phyloP scores from a whole-genome alignment of 257 asterid species.

The Ajuga chamaepitys region DNA sequence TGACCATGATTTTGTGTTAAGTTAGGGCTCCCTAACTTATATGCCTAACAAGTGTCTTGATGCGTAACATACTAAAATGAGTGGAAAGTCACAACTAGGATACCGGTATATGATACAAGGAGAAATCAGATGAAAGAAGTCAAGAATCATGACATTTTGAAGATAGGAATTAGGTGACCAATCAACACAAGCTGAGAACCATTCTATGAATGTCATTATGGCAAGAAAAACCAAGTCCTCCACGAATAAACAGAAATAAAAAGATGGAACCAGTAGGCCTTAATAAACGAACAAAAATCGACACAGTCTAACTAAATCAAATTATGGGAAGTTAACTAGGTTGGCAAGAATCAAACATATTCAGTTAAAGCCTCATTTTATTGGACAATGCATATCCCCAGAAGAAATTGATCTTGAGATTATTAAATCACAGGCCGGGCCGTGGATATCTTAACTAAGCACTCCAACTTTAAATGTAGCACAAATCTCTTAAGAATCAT shows the following conservation, averaged over 20 bases:
- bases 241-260: background rate
- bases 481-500: background rate
- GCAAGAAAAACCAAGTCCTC: background rate
- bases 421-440: background rate
- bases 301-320: background rate
- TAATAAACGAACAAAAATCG: background rate
- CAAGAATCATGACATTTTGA: background rate
- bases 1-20: too few relatives aligned
- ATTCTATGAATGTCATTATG: background rate
- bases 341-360: background rate
- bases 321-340: background rate
- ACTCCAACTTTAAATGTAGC: background rate
- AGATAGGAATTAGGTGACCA: background rate
- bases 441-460: background rate
- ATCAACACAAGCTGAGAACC: background rate
- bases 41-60: too few relatives aligned
- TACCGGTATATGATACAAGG: too few relatives aligned
- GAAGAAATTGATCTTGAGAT: background rate
- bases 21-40: too few relatives aligned
- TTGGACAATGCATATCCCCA: background rate
- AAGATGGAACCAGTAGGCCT: background rate
- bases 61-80: too few relatives aligned
- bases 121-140: background rate
- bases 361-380: background rate
- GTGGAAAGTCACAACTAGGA: too few relatives aligned